phyloP scores from a whole-genome alignment of 2,329 filamentous ascomycete species.

The Cryphonectria nitschkei region DNA sequence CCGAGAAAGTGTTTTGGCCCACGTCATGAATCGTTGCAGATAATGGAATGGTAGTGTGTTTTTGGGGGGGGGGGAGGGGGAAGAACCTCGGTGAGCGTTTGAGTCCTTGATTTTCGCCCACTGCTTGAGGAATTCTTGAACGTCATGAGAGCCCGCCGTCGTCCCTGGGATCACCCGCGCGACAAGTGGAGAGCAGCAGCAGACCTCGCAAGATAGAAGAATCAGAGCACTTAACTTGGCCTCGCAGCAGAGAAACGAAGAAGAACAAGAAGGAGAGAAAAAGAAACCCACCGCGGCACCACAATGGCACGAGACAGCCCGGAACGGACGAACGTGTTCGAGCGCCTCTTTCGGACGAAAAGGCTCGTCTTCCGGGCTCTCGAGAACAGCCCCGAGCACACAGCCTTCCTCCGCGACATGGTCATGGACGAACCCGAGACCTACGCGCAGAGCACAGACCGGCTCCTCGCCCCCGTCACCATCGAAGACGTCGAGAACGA shows the following conservation, averaged over 20 bases:
- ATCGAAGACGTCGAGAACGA: constrained; percentile 23
- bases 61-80: not conserved
- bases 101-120: not conserved
- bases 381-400: constrained; percentile 24
- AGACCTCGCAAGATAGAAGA: not conserved
- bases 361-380: constrained; percentile 25
- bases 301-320: constrained; percentile 17
- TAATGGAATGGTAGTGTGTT: not conserved
- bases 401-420: constrained; percentile 21
- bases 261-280: not conserved
- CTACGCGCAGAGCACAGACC: constrained; percentile 21
- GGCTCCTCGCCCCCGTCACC: constrained; percentile 17
- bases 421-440: constrained; percentile 22
- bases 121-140: not conserved
- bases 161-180: not conserved
- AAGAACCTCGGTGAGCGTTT: constrained; percentile 5
- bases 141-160: not conserved
- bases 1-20: not conserved
- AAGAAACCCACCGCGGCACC: not conserved
- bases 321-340: constrained; percentile 8
- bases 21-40: constrained; percentile 3
- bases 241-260: not conserved
- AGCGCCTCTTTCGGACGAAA: constrained; percentile 20
- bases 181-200: not conserved
- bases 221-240: not conserved